phyloP scores from a whole-genome alignment of 495 filamentous ascomycete genomes.

The Hypoxylon intermedium region DNA sequence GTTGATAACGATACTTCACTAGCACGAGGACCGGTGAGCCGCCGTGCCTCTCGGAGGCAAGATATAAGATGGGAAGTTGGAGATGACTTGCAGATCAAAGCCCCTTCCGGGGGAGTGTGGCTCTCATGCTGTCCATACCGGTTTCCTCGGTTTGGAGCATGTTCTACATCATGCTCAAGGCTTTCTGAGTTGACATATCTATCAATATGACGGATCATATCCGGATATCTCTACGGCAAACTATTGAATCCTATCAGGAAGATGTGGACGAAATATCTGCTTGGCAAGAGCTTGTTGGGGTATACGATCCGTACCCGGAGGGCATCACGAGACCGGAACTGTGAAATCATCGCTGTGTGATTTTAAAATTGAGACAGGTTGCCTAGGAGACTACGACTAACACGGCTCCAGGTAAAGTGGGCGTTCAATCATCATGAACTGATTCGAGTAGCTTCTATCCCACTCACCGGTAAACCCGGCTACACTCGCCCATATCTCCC shows the following conservation, averaged over 20 bases:
- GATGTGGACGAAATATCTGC: background rate
- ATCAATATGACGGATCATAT: background rate
- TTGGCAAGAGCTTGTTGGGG: background rate
- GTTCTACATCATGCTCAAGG: background rate
- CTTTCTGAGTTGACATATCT: background rate
- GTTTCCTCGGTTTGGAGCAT: slow-evolving; percentile 2
- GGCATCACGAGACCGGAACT: background rate
- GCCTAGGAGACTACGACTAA: background rate
- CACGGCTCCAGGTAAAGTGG: background rate
- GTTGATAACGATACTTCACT: slow-evolving; percentile 13
- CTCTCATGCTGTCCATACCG: background rate
- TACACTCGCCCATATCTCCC: no score
- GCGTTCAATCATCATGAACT: background rate
- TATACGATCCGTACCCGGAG: background rate
- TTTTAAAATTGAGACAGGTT: background rate
- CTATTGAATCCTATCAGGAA: background rate
- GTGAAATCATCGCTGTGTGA: background rate
- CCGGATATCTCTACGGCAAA: background rate
- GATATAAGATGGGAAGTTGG: background rate
- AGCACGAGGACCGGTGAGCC: slow-evolving; percentile 9
- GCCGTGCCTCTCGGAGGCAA: slow-evolving; percentile 5
- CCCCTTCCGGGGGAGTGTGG: background rate
- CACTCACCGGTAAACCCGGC: no score
- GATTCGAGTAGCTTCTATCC: background rate
- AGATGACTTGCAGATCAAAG: slow-evolving; percentile 17